A percentile compares a stretch with the other conserved stretches of the same genome.
Evolutionary conservation across 768 basidiomycete genomes (phyloP).

Genomic region (Pleurotus salmoneostramineus): DNA sequence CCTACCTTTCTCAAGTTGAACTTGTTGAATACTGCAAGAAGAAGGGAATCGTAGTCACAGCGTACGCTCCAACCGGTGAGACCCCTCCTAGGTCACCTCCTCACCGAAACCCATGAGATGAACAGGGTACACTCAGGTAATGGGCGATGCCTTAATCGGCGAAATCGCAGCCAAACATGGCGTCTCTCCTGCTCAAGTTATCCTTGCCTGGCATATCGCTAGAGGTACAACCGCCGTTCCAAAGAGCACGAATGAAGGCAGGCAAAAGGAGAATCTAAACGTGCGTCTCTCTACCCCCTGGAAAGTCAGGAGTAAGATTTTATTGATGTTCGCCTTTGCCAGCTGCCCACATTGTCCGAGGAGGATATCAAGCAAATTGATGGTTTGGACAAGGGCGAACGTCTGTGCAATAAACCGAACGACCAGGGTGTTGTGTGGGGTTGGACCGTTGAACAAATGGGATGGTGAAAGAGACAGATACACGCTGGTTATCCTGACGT

Average conservation of each 20-base stretch:
- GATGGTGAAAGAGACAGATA: conserved; percentile 21
- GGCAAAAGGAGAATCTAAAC: conserved; percentile 47
- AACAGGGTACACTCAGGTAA: conserved; percentile 38
- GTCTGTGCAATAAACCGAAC: conserved; percentile 34
- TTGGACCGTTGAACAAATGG: conserved; percentile 33
- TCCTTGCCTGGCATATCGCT: conserved; percentile 48
- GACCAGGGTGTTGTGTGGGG: conserved; percentile 29
- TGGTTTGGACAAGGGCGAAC: conserved; percentile 36
- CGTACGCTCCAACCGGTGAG: conserved; percentile 46
- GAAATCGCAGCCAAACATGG: conserved; percentile 45
- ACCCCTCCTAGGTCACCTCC: background rate
- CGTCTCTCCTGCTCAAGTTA: conserved; percentile 41
- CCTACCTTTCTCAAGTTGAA: conserved; percentile 44
- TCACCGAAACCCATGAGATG: background rate
- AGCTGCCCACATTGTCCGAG: conserved; percentile 29
- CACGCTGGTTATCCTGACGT: no score
- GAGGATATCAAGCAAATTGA: conserved; percentile 44
- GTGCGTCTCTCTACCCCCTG: conserved; percentile 20
- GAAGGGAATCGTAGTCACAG: conserved; percentile 46
- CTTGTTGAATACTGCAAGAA: conserved; percentile 41
- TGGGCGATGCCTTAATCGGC: conserved; percentile 39
- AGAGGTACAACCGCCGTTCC: conserved; percentile 41
- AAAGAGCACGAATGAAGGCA: conserved; percentile 40
- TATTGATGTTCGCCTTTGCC: background rate
- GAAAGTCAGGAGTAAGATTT: background rate